Percentiles rank a stretch among this genome's conserved stretches.
Evolutionary conservation across 2,329 filamentous ascomycete genomes (phyloP).

Genomic region (Xylariaceae sp.): DNA sequence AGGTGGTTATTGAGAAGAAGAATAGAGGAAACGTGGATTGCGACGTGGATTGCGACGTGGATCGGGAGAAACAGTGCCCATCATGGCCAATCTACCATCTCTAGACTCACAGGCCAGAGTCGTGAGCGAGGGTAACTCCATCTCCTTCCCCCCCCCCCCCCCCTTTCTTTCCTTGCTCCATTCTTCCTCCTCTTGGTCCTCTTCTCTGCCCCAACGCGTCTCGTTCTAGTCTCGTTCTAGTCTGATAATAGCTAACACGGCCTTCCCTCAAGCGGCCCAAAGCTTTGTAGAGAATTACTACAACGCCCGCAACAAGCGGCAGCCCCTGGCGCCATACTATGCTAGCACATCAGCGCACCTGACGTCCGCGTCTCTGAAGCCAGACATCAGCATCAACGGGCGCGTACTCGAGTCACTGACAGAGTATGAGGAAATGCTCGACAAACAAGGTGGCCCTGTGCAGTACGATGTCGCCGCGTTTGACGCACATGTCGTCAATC

Average conservation of each 20-base stretch:
- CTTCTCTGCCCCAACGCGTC: neutral
- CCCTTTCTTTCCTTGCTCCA: neutral
- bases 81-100: constrained; percentile 22
- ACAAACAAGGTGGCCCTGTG: constrained; percentile 46
- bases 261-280: constrained; percentile 54
- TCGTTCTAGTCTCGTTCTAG: neutral
- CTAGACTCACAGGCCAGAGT: constrained; percentile 31
- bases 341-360: constrained; percentile 51
- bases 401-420: constrained; percentile 53
- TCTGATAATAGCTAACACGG: constrained; percentile 1
- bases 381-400: constrained; percentile 78
- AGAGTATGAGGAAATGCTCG: constrained; percentile 63
- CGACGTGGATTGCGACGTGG: too few species aligned
- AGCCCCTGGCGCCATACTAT: constrained; percentile 64
- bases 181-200: neutral
- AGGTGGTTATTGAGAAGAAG: too few species aligned
- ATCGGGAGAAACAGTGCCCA: neutral
- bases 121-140: constrained; percentile 32
- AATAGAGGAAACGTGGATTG: too few species aligned
- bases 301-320: constrained; percentile 58
- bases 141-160: neutral
- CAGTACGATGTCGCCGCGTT: constrained; percentile 69
- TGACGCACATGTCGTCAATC: constrained; percentile 74
- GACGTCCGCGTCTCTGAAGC: constrained; percentile 42
- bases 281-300: constrained; percentile 72